phyloP scores from a whole-genome alignment of 2,329 filamentous ascomycete species.

The Xylogone sp. region DNA sequence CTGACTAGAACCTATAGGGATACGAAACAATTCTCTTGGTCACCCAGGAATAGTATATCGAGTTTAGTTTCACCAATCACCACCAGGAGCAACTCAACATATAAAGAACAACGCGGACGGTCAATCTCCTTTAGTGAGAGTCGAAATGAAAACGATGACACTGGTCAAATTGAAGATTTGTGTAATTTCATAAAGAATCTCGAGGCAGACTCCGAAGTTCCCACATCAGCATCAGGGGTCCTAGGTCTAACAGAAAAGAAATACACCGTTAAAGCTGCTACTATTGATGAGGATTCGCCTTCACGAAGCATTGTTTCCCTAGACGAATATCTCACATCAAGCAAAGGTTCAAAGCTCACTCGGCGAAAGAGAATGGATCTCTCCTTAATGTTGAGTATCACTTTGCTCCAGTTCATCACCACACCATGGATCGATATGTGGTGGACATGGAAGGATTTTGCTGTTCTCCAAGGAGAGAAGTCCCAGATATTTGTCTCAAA shows the following conservation, averaged over 20 bases:
- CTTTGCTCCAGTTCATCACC: conserved; percentile 6
- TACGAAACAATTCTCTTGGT: not conserved
- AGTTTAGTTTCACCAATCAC: not conserved
- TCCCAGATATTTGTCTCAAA: conserved; percentile 9
- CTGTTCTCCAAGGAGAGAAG: conserved; percentile 4
- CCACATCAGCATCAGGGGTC: not conserved
- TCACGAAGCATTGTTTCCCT: conserved; percentile 1
- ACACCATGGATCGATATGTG: conserved; percentile 6
- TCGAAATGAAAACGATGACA: not conserved
- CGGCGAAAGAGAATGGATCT: conserved; percentile 7
- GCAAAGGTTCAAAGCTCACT: not conserved
- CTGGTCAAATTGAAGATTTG: not conserved
- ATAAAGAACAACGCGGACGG: not conserved
- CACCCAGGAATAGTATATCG: not conserved
- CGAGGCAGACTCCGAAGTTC: not conserved
- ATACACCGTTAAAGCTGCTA: not conserved
- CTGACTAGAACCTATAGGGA: not conserved
- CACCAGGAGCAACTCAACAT: not conserved
- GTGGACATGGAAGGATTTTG: conserved; percentile 9
- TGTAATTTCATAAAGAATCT: not conserved
- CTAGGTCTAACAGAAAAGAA: not conserved
- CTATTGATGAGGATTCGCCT: not conserved
- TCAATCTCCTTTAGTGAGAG: not conserved
- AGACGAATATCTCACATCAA: conserved; percentile 4
- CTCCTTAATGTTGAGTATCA: conserved; percentile 4